These are phyloP conservation scores for Citrullus amarus DNA, from an alignment of 306 rosid genomes.

Conservation along the genomic window DNA sequence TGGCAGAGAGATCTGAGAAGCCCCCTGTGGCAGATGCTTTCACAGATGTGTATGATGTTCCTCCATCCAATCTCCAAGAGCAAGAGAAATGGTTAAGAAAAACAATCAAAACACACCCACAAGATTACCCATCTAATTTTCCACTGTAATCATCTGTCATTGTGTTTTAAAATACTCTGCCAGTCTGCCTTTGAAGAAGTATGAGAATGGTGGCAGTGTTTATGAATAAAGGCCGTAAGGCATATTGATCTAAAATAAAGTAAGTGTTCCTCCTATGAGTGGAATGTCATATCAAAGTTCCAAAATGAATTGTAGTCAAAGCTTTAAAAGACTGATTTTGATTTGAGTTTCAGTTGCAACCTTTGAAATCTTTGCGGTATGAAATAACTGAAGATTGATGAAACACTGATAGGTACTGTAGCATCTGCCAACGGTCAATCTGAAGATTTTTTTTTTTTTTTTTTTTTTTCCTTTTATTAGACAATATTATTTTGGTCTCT, in stretches of 20 bases:
- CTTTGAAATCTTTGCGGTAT: background rate
- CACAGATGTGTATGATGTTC: slow-evolving; percentile 67
- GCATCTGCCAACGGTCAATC: no score
- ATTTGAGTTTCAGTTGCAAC: background rate
- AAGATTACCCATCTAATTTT: slow-evolving; percentile 53
- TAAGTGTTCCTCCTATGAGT: background rate
- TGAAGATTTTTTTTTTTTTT: no score
- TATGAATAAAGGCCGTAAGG: background rate
- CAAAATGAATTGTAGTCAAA: background rate
- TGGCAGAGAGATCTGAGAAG: slow-evolving; percentile 63
- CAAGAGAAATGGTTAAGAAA: slow-evolving; percentile 62
- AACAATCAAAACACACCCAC: slow-evolving; percentile 39
- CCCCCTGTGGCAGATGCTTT: slow-evolving; percentile 64
- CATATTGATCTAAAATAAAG: background rate
- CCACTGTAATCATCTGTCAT: slow-evolving; percentile 13
- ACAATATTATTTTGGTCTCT: no score
- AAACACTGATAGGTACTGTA: no score
- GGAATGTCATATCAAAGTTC: background rate
- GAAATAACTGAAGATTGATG: background rate
- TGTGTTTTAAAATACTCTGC: background rate
- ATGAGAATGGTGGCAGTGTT: background rate
- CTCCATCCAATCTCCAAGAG: slow-evolving; percentile 60
- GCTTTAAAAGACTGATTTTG: background rate
- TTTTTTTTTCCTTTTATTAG: no score
- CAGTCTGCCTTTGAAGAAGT: background rate